Conservation (phyloP, 2,329 filamentous ascomycete genomes). For the Polychaeton citri region DNA sequence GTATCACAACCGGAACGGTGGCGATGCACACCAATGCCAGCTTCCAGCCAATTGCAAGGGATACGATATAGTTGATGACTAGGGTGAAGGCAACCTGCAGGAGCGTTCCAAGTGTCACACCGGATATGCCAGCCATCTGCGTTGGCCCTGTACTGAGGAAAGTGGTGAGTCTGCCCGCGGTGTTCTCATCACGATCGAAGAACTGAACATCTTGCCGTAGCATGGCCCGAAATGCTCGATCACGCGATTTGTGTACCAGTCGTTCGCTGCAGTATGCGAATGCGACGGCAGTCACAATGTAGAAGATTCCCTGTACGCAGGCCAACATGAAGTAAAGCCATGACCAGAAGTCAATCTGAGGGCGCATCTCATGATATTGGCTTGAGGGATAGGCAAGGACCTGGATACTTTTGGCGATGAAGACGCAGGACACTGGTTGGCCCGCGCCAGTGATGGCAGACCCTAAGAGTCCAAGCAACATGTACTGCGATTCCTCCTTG, state of each 20-base stretch:
- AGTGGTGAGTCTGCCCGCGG: slow-evolving; percentile 72
- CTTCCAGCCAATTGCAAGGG: slow-evolving; percentile 75
- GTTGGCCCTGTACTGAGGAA: slow-evolving; percentile 85
- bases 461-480: slow-evolving; percentile 61
- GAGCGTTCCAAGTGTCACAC: slow-evolving; percentile 75
- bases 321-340: slow-evolving; percentile 81
- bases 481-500: slow-evolving; percentile 52
- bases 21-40: slow-evolving; percentile 70
- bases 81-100: slow-evolving; percentile 71
- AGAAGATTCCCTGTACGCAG: slow-evolving; percentile 57
- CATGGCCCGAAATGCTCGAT: slow-evolving; percentile 72
- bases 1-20: slow-evolving; percentile 63
- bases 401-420: slow-evolving; percentile 81
- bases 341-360: slow-evolving; percentile 72
- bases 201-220: slow-evolving; percentile 86
- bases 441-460: slow-evolving; percentile 67
- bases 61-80: slow-evolving; percentile 55
- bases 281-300: slow-evolving; percentile 52
- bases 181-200: slow-evolving; percentile 83
- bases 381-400: slow-evolving; percentile 48
- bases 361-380: slow-evolving; percentile 45
- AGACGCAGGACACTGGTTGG: slow-evolving; percentile 63
- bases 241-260: slow-evolving; percentile 69
- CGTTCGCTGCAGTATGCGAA: slow-evolving; percentile 82
- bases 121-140: slow-evolving; percentile 75